phyloP scores from a whole-genome alignment of 345 rosid species.

The Cardamine resedifolia region DNA sequence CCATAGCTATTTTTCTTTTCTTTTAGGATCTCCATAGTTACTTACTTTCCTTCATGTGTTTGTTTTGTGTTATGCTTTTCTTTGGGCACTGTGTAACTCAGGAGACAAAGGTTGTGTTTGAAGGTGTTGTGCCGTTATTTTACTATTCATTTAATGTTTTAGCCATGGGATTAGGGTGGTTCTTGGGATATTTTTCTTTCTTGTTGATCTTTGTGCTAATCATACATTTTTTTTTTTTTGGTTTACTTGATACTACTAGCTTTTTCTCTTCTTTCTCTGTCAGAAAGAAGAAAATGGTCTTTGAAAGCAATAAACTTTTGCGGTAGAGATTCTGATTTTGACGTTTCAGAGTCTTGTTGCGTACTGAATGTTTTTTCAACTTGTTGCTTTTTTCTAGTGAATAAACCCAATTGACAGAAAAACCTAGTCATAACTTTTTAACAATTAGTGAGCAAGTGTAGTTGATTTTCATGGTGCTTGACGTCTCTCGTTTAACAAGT shows the following conservation, averaged over 20 bases:
- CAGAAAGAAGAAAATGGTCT: constrained; percentile 42
- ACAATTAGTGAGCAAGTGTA: neutral
- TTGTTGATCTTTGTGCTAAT: constrained; percentile 28
- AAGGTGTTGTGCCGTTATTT: constrained; percentile 26
- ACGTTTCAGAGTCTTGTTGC: constrained; percentile 57
- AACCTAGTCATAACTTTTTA: constrained; percentile 38
- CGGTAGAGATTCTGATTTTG: constrained; percentile 75
- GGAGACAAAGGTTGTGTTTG: neutral
- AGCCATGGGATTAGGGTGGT: constrained; percentile 8
- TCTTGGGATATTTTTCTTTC: constrained; percentile 11
- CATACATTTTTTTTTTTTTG: constrained; percentile 32
- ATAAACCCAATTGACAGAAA: constrained; percentile 17
- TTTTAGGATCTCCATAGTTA: neutral
- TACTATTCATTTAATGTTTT: constrained; percentile 30
- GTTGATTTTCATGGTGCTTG: constrained; percentile 10
- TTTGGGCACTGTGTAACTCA: neutral
- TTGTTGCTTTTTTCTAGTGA: constrained; percentile 29
- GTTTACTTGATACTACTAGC: constrained; percentile 7
- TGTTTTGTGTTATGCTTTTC: neutral
- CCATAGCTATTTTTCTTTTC: neutral
- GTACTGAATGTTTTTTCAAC: constrained; percentile 42
- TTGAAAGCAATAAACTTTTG: constrained; percentile 45
- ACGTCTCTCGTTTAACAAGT: neutral
- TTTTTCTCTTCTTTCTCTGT: constrained; percentile 31
- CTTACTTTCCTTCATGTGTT: neutral